phyloP scores from a whole-genome alignment of 495 filamentous ascomycete genomes.

The Xylaria telfairii region DNA sequence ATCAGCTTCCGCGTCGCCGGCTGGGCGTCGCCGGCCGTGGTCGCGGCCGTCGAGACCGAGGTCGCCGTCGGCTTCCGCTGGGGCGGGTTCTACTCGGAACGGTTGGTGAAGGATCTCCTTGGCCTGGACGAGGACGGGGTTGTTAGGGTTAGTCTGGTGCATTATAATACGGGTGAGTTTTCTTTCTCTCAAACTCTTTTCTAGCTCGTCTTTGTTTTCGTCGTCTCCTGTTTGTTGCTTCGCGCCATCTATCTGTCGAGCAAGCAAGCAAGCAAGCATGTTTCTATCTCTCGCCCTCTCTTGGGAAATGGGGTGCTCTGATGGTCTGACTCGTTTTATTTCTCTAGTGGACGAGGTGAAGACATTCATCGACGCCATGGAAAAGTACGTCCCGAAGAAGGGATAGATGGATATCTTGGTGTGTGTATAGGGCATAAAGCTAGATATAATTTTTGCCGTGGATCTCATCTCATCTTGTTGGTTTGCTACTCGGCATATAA shows the following conservation, averaged over 20 bases:
- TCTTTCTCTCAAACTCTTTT: not conserved
- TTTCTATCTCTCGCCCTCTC: not conserved
- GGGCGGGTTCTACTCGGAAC: conserved; percentile 71
- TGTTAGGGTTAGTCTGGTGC: conserved; percentile 71
- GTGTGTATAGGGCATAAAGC: not conserved
- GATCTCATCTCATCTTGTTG: not conserved
- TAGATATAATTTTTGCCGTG: not conserved
- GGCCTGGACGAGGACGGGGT: conserved; percentile 65
- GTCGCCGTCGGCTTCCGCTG: conserved; percentile 64
- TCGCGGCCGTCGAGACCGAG: conserved; percentile 63
- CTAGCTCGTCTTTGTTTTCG: conserved; percentile 1
- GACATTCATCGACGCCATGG: conserved; percentile 23
- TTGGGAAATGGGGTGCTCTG: not conserved
- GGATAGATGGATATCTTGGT: conserved; percentile 8
- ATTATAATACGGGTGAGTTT: conserved; percentile 75
- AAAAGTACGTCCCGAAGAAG: conserved; percentile 19
- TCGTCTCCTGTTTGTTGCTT: conserved; percentile 22
- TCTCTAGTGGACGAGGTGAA: conserved; percentile 27
- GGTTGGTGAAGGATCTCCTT: conserved; percentile 65
- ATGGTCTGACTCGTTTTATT: not conserved
- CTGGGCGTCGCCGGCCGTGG: conserved; percentile 59
- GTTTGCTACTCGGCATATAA: not conserved
- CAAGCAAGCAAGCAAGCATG: too few relatives aligned
- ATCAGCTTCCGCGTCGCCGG: conserved; percentile 70
- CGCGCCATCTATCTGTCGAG: too few relatives aligned